Base-by-base conservation (phyloP, 805 yeast species). In the Metschnikowia cerradonensis region DNA sequence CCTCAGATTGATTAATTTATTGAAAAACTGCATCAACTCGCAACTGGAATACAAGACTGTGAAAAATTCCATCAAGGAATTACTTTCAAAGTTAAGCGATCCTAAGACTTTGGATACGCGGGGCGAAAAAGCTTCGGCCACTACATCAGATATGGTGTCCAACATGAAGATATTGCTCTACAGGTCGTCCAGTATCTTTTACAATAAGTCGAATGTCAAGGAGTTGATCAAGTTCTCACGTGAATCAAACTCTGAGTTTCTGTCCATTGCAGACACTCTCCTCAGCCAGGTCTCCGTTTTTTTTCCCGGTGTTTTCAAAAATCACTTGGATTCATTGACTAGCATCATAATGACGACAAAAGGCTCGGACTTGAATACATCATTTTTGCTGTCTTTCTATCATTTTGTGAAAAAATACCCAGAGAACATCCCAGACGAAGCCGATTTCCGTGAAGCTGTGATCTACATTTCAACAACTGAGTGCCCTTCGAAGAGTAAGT, bases 231-330 rank as follows among this genome's bases (percentile, higher is more conserved):
- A 67, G 17, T 59, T 73, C 34, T 68, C 80, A 5, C 75, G 72
- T 49, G 72, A 78, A 45, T 45, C 64, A 2, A 47, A 57, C 5
- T 61, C 65, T 42, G 57, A 65, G 11, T 60, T 70, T 56, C 56
- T 61, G 38, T 46, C 64, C 6, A 55, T 67, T 26, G 76, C 90
- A 0, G 79, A 81, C 49, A 80, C 76, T 45, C 55, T 86, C 3
- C 66, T 89, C 23, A 83, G 82, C 51, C 73, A 78, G 39, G 78
- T 88, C 2, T 82, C 95, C 0, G 59, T 64, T 2, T 72, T 78
- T 3, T 70, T 79, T 43, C 96, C 96, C 0, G 76, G 77, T 13
- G 81, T 84, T 1, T 76, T 90, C 62, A 80, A 79, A 57, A 75
- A 77, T 33, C 88, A 88, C 58, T 70, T 84, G 8, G 67, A 73